Evolutionary conservation across 2,329 filamentous ascomycete genomes (phyloP).

Genomic region (Cytospora piceae): DNA sequence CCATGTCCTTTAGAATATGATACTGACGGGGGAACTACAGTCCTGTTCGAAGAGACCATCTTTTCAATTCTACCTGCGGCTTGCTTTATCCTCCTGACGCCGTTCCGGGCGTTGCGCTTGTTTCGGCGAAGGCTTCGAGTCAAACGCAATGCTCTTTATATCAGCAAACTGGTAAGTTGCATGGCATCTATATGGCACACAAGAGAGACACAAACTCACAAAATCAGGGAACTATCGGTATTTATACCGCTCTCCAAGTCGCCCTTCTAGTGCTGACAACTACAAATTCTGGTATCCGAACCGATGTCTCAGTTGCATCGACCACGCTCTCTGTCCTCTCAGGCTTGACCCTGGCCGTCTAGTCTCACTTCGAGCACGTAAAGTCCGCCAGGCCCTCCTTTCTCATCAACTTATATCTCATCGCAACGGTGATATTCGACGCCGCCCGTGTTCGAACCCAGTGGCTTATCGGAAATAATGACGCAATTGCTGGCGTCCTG

Average conservation of each 20-base stretch:
- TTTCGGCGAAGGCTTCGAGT: conserved; percentile 15
- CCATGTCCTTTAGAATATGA: background rate
- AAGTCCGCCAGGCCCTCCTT: conserved; percentile 50
- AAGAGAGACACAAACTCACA: background rate
- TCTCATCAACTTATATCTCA: conserved; percentile 51
- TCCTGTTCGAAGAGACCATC: conserved; percentile 28
- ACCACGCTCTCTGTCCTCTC: conserved; percentile 30
- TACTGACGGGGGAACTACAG: conserved; percentile 3
- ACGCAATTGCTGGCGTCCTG: conserved; percentile 46
- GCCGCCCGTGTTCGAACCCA: conserved; percentile 48
- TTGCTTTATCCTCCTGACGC: conserved; percentile 25
- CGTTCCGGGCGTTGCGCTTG: conserved; percentile 15
- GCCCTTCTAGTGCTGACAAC: conserved; percentile 2
- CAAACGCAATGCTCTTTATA: conserved; percentile 19
- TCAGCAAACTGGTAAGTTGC: conserved; percentile 16
- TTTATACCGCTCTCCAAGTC: conserved; percentile 8
- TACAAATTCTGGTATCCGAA: conserved; percentile 4
- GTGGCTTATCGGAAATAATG: conserved; percentile 40
- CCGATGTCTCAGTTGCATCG: conserved; percentile 22
- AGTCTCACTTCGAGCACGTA: conserved; percentile 52
- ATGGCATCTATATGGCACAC: background rate
- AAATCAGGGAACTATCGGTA: background rate
- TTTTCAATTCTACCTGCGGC: conserved; percentile 25
- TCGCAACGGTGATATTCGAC: conserved; percentile 50
- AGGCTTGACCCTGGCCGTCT: conserved; percentile 37